Conservation (phyloP, 441 rosid genomes). For the Pelargonium myrrhifolium region DNA sequence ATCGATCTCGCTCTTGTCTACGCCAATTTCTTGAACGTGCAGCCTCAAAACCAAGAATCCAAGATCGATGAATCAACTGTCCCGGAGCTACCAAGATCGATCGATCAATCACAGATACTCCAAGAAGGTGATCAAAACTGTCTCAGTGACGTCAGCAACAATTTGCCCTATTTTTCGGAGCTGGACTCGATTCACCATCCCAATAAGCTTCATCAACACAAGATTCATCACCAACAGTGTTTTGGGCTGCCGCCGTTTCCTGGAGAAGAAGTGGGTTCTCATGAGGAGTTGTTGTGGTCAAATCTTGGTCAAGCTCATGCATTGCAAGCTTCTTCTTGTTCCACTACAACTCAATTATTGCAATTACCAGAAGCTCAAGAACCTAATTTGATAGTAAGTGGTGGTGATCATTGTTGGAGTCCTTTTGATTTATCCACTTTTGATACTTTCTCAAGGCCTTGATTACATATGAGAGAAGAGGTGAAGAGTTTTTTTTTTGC, state of each 20-base stretch:
- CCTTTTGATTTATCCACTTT: constrained; percentile 48
- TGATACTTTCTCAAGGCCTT: constrained; percentile 34
- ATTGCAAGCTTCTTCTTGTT: constrained; percentile 20
- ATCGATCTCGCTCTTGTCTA: constrained; percentile 63
- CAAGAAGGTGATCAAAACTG: not conserved
- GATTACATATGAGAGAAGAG: constrained; percentile 3
- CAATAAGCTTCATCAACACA: constrained; percentile 21
- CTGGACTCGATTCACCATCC: constrained; percentile 23
- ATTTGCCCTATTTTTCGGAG: constrained; percentile 23
- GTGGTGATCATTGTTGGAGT: constrained; percentile 32
- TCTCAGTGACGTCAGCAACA: constrained; percentile 16
- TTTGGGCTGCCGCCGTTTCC: constrained; percentile 60
- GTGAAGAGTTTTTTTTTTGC: not conserved
- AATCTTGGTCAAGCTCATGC: constrained; percentile 27
- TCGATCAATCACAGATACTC: too few species aligned
- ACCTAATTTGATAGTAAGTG: constrained; percentile 40
- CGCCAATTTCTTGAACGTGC: constrained; percentile 70
- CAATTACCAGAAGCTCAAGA: constrained; percentile 33
- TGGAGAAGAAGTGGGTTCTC: constrained; percentile 40
- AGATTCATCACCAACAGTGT: not conserved
- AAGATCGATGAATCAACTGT: constrained; percentile 8
- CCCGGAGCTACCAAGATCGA: too few species aligned
- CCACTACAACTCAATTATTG: constrained; percentile 19
- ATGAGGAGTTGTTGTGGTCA: constrained; percentile 35
- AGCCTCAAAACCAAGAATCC: too few species aligned